A percentile compares a stretch with the other conserved stretches of the same genome.
phyloP scores from a whole-genome alignment of 768 basidiomycete genomes.

The Tricholoma hemisulphureum region DNA sequence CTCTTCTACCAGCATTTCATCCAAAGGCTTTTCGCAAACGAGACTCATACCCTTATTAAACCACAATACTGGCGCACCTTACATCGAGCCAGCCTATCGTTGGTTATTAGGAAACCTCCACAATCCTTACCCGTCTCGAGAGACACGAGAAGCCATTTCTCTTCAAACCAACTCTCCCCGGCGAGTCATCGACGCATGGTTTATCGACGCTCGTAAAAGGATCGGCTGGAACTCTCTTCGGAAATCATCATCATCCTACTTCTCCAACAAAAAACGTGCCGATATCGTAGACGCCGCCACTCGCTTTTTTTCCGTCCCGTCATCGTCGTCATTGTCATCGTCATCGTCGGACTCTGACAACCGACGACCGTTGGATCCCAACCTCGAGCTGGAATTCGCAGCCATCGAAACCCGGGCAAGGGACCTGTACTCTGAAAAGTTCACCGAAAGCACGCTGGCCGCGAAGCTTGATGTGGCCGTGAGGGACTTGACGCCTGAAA shows the following conservation, averaged over 20 bases:
- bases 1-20: background rate
- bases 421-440: conserved; percentile 21
- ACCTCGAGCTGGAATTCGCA: conserved; percentile 21
- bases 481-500: conserved; percentile 26
- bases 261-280: conserved; percentile 30
- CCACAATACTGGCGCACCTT: conserved; percentile 10
- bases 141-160: conserved; percentile 29
- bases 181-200: conserved; percentile 46
- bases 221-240: conserved; percentile 53
- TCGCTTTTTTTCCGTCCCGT: too few species aligned
- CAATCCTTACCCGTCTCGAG: conserved; percentile 49
- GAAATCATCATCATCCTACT: conserved; percentile 28
- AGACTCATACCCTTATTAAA: too few species aligned
- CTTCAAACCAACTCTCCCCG: conserved; percentile 17
- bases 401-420: conserved; percentile 18
- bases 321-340: too few species aligned
- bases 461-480: conserved; percentile 28
- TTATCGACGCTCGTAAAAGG: conserved; percentile 43
- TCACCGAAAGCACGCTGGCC: conserved; percentile 6
- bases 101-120: conserved; percentile 50
- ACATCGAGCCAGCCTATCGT: conserved; percentile 30
- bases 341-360: conserved; percentile 14
- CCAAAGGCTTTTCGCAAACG: background rate
- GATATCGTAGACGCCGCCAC: conserved; percentile 39
- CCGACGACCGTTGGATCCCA: conserved; percentile 17